A percentile compares a stretch with the other conserved stretches of the same genome.
Evolutionary conservation across 2,329 filamentous ascomycete genomes (phyloP).

Genomic region (Emericellopsis atlantica): DNA sequence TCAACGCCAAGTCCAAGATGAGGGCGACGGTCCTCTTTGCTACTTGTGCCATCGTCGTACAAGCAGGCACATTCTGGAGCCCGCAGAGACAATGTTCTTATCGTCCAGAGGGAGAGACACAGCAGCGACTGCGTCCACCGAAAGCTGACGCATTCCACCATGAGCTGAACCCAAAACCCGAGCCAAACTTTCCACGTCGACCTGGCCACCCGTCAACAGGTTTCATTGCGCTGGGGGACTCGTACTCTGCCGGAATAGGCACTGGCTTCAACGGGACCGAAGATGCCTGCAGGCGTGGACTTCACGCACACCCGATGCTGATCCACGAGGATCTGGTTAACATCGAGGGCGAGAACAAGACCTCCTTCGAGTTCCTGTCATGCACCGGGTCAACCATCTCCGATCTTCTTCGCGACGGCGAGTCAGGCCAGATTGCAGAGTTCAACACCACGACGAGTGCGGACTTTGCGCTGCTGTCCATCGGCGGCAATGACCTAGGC

Average conservation of each 20-base stretch:
- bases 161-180: not conserved
- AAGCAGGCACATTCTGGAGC: too few relatives aligned
- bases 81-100: too few relatives aligned
- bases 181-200: conserved; percentile 1
- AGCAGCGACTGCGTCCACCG: too few relatives aligned
- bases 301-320: conserved; percentile 26
- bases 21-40: too few relatives aligned
- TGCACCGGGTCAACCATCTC: conserved; percentile 30
- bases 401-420: conserved; percentile 22
- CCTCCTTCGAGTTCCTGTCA: conserved; percentile 29
- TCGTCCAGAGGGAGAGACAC: too few relatives aligned
- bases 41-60: too few relatives aligned
- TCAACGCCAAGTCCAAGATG: too few relatives aligned
- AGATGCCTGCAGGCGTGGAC: conserved; percentile 26
- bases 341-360: conserved; percentile 10
- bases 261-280: conserved; percentile 26
- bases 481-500: conserved; percentile 35
- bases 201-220: conserved; percentile 8
- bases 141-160: too few relatives aligned
- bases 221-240: conserved; percentile 31
- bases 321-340: conserved; percentile 22
- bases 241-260: conserved; percentile 34
- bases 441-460: conserved; percentile 22
- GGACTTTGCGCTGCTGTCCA: conserved; percentile 31
- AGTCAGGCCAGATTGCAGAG: conserved; percentile 25